A percentile compares a stretch with the other conserved stretches of the same genome.
Conservation (phyloP, 1,284 basidiomycete species). For the Irpex sp. region DNA sequence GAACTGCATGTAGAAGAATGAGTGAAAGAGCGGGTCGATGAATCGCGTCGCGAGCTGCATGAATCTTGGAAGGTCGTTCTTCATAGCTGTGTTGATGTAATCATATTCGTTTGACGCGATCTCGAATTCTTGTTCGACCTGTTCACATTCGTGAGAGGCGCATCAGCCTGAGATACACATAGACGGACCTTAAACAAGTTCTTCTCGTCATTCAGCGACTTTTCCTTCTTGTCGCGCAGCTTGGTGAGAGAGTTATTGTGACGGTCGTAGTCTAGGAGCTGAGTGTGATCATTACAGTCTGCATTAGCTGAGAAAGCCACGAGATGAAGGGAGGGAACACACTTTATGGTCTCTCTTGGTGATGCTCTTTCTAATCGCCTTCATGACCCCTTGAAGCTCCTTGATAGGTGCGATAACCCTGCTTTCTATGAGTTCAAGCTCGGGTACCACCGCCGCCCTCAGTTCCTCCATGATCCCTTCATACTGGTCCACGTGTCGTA, state of each 20-base stretch:
- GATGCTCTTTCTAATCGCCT: constrained; percentile 89
- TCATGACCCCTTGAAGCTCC: constrained; percentile 84
- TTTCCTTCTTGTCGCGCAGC: constrained; percentile 95
- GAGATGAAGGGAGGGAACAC: constrained; percentile 9
- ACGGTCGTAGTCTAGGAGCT: constrained; percentile 93
- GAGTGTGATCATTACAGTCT: not conserved
- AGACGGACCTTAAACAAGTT: constrained; percentile 80
- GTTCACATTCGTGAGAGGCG: constrained; percentile 8
- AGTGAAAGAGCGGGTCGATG: constrained; percentile 95
- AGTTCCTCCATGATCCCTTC: constrained; percentile 81
- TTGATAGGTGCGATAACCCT: constrained; percentile 83
- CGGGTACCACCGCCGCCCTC: constrained; percentile 73
- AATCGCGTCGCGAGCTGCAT: constrained; percentile 84
- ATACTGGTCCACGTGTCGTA: constrained; percentile 73
- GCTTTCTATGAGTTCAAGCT: constrained; percentile 92
- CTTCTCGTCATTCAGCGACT: constrained; percentile 90
- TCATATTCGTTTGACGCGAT: constrained; percentile 94
- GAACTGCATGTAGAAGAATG: constrained; percentile 99
- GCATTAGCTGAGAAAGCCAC: not conserved
- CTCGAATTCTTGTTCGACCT: constrained; percentile 99
- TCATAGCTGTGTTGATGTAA: constrained; percentile 90
- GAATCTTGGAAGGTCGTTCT: constrained; percentile 90
- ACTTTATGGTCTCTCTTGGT: constrained; percentile 97
- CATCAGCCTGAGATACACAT: not conserved
- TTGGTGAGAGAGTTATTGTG: constrained; percentile 95